A percentile compares a stretch with the other conserved stretches of the same genome.
Conservation (phyloP, 805 yeast species). For the Wickerhamiella nectarea region DNA sequence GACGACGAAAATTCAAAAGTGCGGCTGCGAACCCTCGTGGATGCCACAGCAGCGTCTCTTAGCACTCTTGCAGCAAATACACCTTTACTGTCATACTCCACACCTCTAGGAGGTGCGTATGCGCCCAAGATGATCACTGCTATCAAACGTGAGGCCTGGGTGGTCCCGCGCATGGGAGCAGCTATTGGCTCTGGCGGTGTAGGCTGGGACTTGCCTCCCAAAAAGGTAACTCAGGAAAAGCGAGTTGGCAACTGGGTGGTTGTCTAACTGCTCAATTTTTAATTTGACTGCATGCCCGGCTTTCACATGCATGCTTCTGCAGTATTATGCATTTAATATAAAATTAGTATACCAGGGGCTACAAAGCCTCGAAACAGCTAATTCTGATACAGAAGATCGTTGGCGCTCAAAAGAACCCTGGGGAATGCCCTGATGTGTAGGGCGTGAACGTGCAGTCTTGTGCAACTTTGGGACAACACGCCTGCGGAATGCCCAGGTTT, state of each 20-base stretch:
- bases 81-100: constrained; percentile 67
- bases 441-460: too few species aligned
- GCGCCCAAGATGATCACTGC: constrained; percentile 59
- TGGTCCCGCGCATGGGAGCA: constrained; percentile 82
- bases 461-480: too few species aligned
- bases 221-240: constrained; percentile 61
- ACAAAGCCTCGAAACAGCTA: too few species aligned
- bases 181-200: constrained; percentile 67
- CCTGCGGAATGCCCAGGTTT: too few species aligned
- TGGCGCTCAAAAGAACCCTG: too few species aligned
- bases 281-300: neutral
- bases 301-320: too few species aligned
- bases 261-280: too few species aligned
- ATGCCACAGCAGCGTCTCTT: constrained; percentile 58
- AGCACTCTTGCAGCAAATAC: constrained; percentile 65
- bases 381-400: too few species aligned
- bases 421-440: too few species aligned
- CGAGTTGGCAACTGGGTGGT: constrained; percentile 58
- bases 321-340: too few species aligned
- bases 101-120: constrained; percentile 82
- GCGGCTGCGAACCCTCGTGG: constrained; percentile 65
- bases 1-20: constrained; percentile 32
- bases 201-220: constrained; percentile 84
- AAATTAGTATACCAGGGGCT: too few species aligned
- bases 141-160: constrained; percentile 72